A percentile compares a stretch with the other conserved stretches of the same genome.
Evolutionary conservation across 305 asterid genomes (phyloP).

Genomic region (Rubia tinctorum): DNA sequence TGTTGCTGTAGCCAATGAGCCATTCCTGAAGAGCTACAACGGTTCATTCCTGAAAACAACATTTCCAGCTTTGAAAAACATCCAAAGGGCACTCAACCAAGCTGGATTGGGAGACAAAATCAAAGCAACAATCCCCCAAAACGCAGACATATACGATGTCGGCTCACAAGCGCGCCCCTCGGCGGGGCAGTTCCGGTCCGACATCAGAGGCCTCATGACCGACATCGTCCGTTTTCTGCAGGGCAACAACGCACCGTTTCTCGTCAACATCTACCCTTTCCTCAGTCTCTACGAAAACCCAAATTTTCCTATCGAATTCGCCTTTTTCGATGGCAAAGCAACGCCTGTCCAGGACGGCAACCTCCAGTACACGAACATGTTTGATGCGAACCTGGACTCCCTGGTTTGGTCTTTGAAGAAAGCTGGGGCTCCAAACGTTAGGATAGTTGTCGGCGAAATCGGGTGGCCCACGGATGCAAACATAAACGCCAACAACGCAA

Average conservation of each 20-base stretch:
- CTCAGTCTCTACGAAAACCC: slow-evolving; percentile 34
- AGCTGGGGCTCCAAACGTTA: slow-evolving; percentile 26
- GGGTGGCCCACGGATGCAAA: slow-evolving; percentile 45
- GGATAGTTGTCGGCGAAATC: slow-evolving; percentile 35
- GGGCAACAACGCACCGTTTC: slow-evolving; percentile 27
- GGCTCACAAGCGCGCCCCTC: slow-evolving; percentile 28
- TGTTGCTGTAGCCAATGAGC: slow-evolving; percentile 26
- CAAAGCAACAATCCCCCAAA: slow-evolving; percentile 25
- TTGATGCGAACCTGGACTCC: slow-evolving; percentile 36
- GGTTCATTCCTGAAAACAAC: slow-evolving; percentile 4
- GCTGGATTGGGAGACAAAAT: slow-evolving; percentile 18
- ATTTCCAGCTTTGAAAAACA: slow-evolving; percentile 16
- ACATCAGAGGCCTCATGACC: slow-evolving; percentile 23
- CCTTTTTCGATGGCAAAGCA: slow-evolving; percentile 32
- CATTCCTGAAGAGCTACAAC: slow-evolving; percentile 21
- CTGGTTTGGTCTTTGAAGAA: slow-evolving; percentile 38
- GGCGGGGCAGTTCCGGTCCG: slow-evolving; percentile 33
- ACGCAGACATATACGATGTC: slow-evolving; percentile 16
- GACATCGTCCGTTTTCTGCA: slow-evolving; percentile 7
- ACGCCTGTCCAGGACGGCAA: slow-evolving; percentile 29
- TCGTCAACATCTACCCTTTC: slow-evolving; percentile 39
- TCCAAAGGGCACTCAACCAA: slow-evolving; percentile 20
- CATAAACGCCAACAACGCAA: slow-evolving; percentile 19
- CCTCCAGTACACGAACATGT: slow-evolving; percentile 30
- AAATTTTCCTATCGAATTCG: slow-evolving; percentile 32